Evolutionary conservation across 192 early-diverging fungal genomes (phyloP), one percentile per base, ranked within the genome.

Genomic region (Coemansia nantahalensis): DNA sequence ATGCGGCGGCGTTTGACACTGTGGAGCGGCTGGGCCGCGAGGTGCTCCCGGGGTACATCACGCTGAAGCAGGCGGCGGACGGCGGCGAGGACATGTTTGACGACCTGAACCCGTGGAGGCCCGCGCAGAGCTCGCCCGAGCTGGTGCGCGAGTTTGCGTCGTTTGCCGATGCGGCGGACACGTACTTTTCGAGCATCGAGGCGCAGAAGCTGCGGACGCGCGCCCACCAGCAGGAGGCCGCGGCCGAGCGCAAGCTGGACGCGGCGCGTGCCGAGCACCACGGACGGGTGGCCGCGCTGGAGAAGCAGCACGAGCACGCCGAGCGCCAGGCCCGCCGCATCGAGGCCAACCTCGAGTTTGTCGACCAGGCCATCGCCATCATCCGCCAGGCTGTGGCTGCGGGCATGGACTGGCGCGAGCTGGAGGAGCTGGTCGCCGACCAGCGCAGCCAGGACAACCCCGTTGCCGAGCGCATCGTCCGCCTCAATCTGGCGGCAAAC

Each of bases 361-460:
- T 95, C 1, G 96, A 97, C 48, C 84, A 87, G 36, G 85, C 92
- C 1, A 89, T 99, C 45, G 67, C 81, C 52, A 87, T 94, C 37
- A 86, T 95, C 53, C 82, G 93, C 26, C 83, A 85, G 59, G 93
- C 91, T 23, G 83, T 97, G 8, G 91, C 91, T 8, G 83, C 83
- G 19, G 90, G 92, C 5, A 94, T 97, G 88, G 95, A 97, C 65
- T 99, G 97, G 97, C 78, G 80, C 49, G 97, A 99, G 65, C 75
- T 99, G 7, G 88, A 86, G 42, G 87, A 93, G 48, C 70, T 95
- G 28, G 83, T 99, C 3, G 68, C 78, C 24, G 90, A 94, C 28
- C 93, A 97, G 58, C 80, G 82, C 62, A 83, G 74, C 17, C 72
- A 78, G 19, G 84, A 82, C 3, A 94, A 92, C 44, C 85, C 88